Conservation (phyloP, 805 yeast species). For the Komagataella kurtzmanii region DNA sequence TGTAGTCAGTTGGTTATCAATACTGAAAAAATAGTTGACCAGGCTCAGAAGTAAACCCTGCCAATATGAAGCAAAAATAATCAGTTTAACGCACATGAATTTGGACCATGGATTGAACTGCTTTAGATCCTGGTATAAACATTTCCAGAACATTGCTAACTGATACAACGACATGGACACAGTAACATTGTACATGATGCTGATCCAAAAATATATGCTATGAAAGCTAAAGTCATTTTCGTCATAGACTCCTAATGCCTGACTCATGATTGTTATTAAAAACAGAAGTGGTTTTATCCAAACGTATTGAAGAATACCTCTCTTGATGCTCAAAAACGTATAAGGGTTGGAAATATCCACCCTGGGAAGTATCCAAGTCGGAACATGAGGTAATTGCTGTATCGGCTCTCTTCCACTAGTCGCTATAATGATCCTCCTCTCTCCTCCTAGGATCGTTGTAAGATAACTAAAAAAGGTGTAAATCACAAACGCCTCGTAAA, state of each 20-base stretch:
- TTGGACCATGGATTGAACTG: constrained; percentile 86
- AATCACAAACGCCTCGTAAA: constrained; percentile 92
- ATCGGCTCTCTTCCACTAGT: constrained; percentile 65
- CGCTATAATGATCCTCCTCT: constrained; percentile 62
- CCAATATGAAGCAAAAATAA: constrained; percentile 98
- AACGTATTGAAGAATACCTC: constrained; percentile 86
- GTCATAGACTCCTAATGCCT: constrained; percentile 34
- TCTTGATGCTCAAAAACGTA: constrained; percentile 60
- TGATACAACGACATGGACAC: constrained; percentile 76
- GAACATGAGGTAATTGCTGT: constrained; percentile 27
- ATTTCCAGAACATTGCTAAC: constrained; percentile 86
- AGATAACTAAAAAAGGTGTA: constrained; percentile 82
- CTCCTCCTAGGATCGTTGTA: constrained; percentile 85
- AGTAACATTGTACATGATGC: constrained; percentile 60
- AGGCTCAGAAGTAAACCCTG: constrained; percentile 59
- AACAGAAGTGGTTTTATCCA: constrained; percentile 89
- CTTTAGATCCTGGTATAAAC: constrained; percentile 62
- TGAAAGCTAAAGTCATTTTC: constrained; percentile 31
- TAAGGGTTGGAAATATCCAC: constrained; percentile 82
- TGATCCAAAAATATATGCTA: constrained; percentile 50
- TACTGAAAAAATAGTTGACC: constrained; percentile 31
- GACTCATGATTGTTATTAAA: constrained; percentile 31
- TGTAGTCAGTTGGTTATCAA: constrained; percentile 20
- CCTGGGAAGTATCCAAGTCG: constrained; percentile 30
- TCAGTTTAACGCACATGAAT: constrained; percentile 83